Base-by-base conservation (phyloP, 2,329 filamentous ascomycete genomes). In the Fusarium clavum region DNA sequence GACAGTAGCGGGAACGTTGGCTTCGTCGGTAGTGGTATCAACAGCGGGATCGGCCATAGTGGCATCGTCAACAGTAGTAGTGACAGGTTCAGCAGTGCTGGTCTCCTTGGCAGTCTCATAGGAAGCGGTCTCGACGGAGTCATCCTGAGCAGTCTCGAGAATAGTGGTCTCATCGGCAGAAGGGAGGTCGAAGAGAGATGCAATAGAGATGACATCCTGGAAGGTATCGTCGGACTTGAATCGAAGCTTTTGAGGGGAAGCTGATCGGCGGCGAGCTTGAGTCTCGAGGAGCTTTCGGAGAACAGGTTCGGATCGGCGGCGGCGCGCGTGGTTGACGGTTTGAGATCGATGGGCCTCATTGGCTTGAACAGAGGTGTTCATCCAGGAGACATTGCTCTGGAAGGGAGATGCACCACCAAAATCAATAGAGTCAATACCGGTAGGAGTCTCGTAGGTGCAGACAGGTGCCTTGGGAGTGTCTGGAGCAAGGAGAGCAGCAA, bases 231-330 rank as follows among this genome's bases (percentile, higher is more conserved):
- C 60, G 7, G 64, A 60, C 48, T 74, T 64, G 53, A 65, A 75
- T 11, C 43, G 59, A 24, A 74, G 49, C 60, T 77, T 79, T 9
- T 63, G 71, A 2, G 78, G 77, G 7, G 79, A 79, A 5, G 70
- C 56, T 10, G 77, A 79, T 18, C 67, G 70, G 22, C 77, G 76
- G 20, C 75, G 76, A 4, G 71, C 62, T 52, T 67, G 72, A 8
- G 61, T 60, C 53, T 73, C 70, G 6, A 73, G 57, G 43, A 57
- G 67, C 52, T 69, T 74, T 34, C 76, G 76, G n/a, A 78, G 48
- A 24, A 80, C 69, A 25, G 79, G 79, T 60, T 81, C 79, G 46
- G 79, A 81, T 32, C 73, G 77, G 34, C 79, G 71, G n/a, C 78
- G 78, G 14, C 71, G 71, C 12, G 63, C 60, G 22, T 70, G 60